Conservation (phyloP, 495 filamentous ascomycete species). For the Amorphotheca resinae region DNA sequence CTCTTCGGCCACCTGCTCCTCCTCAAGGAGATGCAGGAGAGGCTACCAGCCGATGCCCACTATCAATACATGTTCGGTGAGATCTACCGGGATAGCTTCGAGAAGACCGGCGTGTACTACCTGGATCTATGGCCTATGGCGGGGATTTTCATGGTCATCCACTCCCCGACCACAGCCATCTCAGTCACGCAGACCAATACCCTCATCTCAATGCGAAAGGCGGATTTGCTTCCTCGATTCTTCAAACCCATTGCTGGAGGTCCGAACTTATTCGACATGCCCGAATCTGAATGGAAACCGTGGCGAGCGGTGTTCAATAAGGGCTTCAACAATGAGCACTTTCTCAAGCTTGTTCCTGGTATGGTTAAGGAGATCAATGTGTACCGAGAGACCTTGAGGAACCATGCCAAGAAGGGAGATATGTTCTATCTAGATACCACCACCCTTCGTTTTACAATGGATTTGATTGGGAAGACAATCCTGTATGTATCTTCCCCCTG, state of each 20-base stretch:
- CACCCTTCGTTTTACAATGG: constrained; percentile 27
- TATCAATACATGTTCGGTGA: no score
- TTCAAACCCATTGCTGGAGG: constrained; percentile 13
- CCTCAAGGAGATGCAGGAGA: neutral
- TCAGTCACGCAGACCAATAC: constrained; percentile 9
- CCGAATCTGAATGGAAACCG: neutral
- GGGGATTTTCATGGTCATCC: constrained; percentile 10
- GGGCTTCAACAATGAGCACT: constrained; percentile 29
- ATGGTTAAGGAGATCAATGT: constrained; percentile 29
- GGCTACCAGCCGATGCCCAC: neutral
- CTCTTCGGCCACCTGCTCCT: neutral
- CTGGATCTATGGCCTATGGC: constrained; percentile 21
- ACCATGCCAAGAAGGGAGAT: constrained; percentile 21
- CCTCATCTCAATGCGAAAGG: constrained; percentile 6
- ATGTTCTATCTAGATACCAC: constrained; percentile 25
- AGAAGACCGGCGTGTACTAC: constrained; percentile 9
- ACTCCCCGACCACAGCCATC: constrained; percentile 17
- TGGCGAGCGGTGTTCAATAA: constrained; percentile 27
- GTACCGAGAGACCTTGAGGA: constrained; percentile 24
- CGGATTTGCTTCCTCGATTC: constrained; percentile 12
- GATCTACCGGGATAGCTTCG: neutral
- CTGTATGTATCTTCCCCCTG: no score
- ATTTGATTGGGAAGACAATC: constrained; percentile 26
- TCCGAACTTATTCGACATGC: constrained; percentile 1
- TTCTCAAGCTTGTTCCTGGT: constrained; percentile 27